A percentile compares a stretch with the other conserved stretches of the same genome.
Evolutionary conservation across 1,284 basidiomycete species (phyloP).

Genomic region (Erythrobasidium hasegawianum): DNA sequence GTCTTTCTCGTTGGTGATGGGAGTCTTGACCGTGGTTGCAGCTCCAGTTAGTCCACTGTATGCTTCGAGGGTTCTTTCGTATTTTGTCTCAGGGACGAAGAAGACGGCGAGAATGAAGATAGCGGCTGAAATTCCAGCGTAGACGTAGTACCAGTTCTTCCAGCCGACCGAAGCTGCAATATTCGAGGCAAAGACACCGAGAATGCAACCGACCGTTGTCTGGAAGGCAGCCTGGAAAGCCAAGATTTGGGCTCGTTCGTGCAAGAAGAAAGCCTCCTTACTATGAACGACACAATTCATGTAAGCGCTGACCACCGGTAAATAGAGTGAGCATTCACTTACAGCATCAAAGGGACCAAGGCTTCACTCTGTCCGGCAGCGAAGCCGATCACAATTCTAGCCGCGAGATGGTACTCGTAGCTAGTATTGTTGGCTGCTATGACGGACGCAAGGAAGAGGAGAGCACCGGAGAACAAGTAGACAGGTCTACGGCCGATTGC

Average conservation of each 20-base stretch:
- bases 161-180: constrained; percentile 15
- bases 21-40: no score
- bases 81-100: no score
- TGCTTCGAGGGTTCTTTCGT: no score
- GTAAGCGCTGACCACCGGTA: no score
- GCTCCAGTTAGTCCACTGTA: no score
- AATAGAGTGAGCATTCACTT: no score
- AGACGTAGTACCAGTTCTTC: constrained; percentile 13
- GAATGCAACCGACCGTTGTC: not conserved
- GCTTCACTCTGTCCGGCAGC: constrained; percentile 6
- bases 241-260: constrained; percentile 4
- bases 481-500: constrained; percentile 9
- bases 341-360: constrained; percentile 8
- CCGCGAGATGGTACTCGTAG: constrained; percentile 8
- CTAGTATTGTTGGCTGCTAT: constrained; percentile 2
- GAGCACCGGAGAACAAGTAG: not conserved
- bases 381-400: constrained; percentile 5
- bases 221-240: constrained; percentile 8
- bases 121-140: constrained; percentile 6
- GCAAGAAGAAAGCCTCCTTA: constrained; percentile 9
- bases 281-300: no score
- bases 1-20: no score
- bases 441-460: constrained; percentile 6
- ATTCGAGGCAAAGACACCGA: not conserved
- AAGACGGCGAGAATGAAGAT: constrained; percentile 5